Evolutionary conservation across 2,329 filamentous ascomycete genomes (phyloP), one percentile per base, ranked within the genome.

Genomic region (Nannizzia gypsea): DNA sequence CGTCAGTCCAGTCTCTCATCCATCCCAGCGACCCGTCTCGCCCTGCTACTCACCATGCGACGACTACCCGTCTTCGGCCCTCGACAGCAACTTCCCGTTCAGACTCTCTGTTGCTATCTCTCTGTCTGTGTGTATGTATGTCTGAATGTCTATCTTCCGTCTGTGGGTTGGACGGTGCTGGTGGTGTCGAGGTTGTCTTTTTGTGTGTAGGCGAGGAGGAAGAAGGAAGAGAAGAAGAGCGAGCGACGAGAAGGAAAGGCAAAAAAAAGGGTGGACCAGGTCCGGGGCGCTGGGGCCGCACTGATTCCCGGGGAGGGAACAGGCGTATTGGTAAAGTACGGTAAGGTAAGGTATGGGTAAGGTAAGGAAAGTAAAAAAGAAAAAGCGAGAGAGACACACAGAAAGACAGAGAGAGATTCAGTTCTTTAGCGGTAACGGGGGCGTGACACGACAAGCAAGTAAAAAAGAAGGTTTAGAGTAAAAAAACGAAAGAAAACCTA

Each of bases 251-350:
- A 36, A 38, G 46, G 36, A 48, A 46, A 56, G 31, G 31, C 11
- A 56, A 40, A 22, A 38, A 55, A 34, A 38, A 40, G 20, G 36
- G 38, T 17, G 56, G 56, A 44, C 56, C 56, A 58, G 24, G 56
- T 31, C 56, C 56, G 38, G 56, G 56, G 56, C 34, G 17, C 44
- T 58, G 56, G 56, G 56, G 56, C 56, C 44, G 40, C 40, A 54
- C 48, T 54, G 24, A 31, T 54, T 11, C 31, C 31, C 13, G 8
- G 34, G 5, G 3, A 3, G 17, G 36, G 22, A 57, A 57, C 55
- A 34, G 34, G 55, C 38, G 20, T 57, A 34, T 40, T 28, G 24
- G 55, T 57, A 40, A 17, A 15, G 38, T 17, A 34, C 31, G 31
- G 31, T 34, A 34, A 34, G 31, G n/a, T n/a, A n/a, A n/a, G n/a